Evolutionary conservation across 495 filamentous ascomycete species (phyloP).

Genomic region (Hypoxylon intermedium): DNA sequence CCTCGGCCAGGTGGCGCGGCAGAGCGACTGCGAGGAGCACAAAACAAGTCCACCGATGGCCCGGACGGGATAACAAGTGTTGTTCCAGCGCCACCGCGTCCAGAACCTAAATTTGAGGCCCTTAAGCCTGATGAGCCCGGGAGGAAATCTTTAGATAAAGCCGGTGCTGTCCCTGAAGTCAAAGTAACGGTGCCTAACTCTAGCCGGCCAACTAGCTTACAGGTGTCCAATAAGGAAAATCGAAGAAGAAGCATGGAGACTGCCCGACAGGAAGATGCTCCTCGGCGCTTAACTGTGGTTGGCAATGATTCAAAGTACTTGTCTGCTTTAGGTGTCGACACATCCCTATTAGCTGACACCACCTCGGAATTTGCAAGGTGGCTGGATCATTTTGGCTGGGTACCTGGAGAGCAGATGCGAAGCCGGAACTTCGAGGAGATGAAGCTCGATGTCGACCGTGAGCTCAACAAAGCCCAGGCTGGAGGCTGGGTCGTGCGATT

Average conservation of each 20-base stretch:
- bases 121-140: slow-evolving; percentile 36
- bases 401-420: slow-evolving; percentile 70
- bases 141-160: slow-evolving; percentile 45
- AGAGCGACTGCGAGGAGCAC: slow-evolving; percentile 67
- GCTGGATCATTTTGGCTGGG: slow-evolving; percentile 90
- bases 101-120: slow-evolving; percentile 36
- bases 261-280: slow-evolving; percentile 42
- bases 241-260: slow-evolving; percentile 50
- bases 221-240: slow-evolving; percentile 51
- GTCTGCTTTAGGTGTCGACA: slow-evolving; percentile 75
- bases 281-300: slow-evolving; percentile 66
- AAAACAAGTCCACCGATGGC: slow-evolving; percentile 63
- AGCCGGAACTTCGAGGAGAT: slow-evolving; percentile 80
- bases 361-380: slow-evolving; percentile 73
- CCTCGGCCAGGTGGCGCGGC: slow-evolving; percentile 82
- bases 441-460: slow-evolving; percentile 81
- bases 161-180: slow-evolving; percentile 55
- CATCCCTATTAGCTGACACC: slow-evolving; percentile 69
- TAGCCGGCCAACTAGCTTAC: slow-evolving; percentile 45
- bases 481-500: slow-evolving; percentile 89
- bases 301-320: slow-evolving; percentile 82
- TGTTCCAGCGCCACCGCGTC: slow-evolving; percentile 73
- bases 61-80: slow-evolving; percentile 89
- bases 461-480: slow-evolving; percentile 87
- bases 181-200: slow-evolving; percentile 55